Base-by-base conservation (phyloP, 257 asterid species). In the Nicotiana tomentosiformis region DNA sequence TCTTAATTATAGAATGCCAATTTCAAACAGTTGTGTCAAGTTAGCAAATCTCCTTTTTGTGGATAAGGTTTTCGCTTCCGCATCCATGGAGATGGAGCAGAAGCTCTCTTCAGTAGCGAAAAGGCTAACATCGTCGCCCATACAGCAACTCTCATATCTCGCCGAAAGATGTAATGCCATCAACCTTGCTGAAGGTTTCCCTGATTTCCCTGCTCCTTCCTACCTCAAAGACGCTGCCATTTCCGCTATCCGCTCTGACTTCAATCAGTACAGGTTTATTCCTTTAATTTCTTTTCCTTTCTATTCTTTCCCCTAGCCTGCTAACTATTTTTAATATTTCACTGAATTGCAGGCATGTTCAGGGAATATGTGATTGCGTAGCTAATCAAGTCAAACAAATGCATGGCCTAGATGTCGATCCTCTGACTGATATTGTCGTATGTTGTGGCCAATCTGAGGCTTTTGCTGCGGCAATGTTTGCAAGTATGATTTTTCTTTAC, bases 381-480 rank as follows among this genome's bases (percentile, higher is more conserved):
- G 94, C 98, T 17, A 10, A 82, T 67, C 89, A 90, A 84, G 86
- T 88, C 93, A 90, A 90, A 84, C 90, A 88, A 84, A 84, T 87
- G 86, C 97, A 93, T 23, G 95, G 93, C 78, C 82, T 95, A 43
- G 77, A 81, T 62, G 85, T 92, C 64, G 94, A 95, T 80, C 95
- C 98, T 57, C 78, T 87, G 1, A 86, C 89, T 30, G 98, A 93
- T 81, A 77, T 95, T n/a, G 98, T 91, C 64, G 84, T 95, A 39
- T 91, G 97, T 77, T 95, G 99, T 66, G 99, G 99, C 35, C 99
- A 93, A 86, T 90, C 99, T 0, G 99, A 91, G 93, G 97, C 99
- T 37, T 91, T 95, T 87, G 95, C 98, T 29, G 95, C 98, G 3
- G 57, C 99, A 30, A 90, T 92, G 86, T 91, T 95, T 68, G 95